Conservation (phyloP, 1,284 basidiomycete genomes). For the Pascua sp. region DNA sequence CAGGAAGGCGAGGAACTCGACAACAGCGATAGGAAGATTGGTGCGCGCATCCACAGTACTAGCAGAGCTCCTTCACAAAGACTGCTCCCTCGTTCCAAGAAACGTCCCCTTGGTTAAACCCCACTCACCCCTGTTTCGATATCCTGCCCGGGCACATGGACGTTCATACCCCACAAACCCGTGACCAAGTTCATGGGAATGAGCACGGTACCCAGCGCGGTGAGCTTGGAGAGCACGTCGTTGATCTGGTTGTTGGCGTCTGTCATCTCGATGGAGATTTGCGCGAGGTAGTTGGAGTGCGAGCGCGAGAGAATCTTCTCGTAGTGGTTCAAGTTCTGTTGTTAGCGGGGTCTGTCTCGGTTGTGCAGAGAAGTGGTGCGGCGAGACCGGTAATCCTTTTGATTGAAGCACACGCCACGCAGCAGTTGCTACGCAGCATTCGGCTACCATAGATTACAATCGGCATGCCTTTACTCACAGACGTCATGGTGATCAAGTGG, state of each 20-base stretch:
- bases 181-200: constrained; percentile 96
- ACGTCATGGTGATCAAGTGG: constrained; percentile 98
- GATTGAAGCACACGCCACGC: too few relatives aligned
- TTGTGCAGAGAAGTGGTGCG: too few relatives aligned
- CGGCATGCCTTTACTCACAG: too few relatives aligned
- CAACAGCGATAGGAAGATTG: background rate
- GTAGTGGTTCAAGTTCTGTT: constrained; percentile 94
- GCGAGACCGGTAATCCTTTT: too few relatives aligned
- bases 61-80: too few relatives aligned
- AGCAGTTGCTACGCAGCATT: too few relatives aligned
- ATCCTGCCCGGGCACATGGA: constrained; percentile 73
- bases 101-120: background rate
- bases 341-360: background rate
- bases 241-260: constrained; percentile 99
- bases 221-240: constrained; percentile 97
- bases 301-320: constrained; percentile 98
- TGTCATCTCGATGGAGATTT: constrained; percentile 98
- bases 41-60: too few relatives aligned
- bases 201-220: constrained; percentile 94
- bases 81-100: too few relatives aligned
- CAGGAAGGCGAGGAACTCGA: too few relatives aligned
- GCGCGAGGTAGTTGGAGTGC: constrained; percentile 98
- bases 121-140: constrained; percentile 49
- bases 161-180: constrained; percentile 56
- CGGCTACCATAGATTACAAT: too few relatives aligned